Evolutionary conservation across 2,329 filamentous ascomycete species (phyloP).

Genomic region (Xylaria sp.): DNA sequence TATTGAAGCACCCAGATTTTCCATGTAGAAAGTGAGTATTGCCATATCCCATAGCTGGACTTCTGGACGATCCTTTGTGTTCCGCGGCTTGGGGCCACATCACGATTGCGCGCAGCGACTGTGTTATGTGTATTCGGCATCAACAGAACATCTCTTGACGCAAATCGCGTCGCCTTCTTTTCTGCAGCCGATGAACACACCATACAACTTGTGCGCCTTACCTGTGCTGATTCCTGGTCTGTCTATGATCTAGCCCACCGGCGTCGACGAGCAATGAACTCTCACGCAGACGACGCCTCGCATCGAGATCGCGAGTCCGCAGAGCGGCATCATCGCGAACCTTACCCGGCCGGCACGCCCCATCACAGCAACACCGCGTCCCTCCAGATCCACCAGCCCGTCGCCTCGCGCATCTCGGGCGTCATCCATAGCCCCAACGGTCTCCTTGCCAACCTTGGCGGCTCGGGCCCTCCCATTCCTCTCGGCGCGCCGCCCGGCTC

Average conservation of each 20-base stretch:
- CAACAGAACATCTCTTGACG: neutral
- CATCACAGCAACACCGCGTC: constrained; percentile 90
- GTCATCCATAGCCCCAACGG: constrained; percentile 94
- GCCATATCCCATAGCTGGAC: constrained; percentile 9
- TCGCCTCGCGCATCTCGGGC: constrained; percentile 81
- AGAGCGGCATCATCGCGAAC: constrained; percentile 71
- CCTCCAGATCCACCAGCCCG: constrained; percentile 92
- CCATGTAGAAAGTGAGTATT: constrained; percentile 45
- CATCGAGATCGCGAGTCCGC: constrained; percentile 74
- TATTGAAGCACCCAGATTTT: constrained; percentile 23
- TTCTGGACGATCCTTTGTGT: constrained; percentile 33
- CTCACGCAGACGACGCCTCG: constrained; percentile 58
- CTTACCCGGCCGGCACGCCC: constrained; percentile 70
- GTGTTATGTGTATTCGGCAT: constrained; percentile 6
- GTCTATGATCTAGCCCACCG: constrained; percentile 32
- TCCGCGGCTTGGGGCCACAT: constrained; percentile 10
- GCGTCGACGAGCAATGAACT: constrained; percentile 48
- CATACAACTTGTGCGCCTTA: constrained; percentile 1
- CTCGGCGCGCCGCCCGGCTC: constrained; percentile 64
- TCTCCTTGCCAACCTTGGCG: constrained; percentile 79
- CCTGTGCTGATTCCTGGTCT: constrained; percentile 31
- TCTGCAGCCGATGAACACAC: constrained; percentile 19
- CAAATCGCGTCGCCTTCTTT: constrained; percentile 14
- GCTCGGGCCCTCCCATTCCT: constrained; percentile 64
- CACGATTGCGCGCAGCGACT: constrained; percentile 23